Conservation (phyloP, 1,139 yeast genomes). For the Hanseniaspora sp. region DNA sequence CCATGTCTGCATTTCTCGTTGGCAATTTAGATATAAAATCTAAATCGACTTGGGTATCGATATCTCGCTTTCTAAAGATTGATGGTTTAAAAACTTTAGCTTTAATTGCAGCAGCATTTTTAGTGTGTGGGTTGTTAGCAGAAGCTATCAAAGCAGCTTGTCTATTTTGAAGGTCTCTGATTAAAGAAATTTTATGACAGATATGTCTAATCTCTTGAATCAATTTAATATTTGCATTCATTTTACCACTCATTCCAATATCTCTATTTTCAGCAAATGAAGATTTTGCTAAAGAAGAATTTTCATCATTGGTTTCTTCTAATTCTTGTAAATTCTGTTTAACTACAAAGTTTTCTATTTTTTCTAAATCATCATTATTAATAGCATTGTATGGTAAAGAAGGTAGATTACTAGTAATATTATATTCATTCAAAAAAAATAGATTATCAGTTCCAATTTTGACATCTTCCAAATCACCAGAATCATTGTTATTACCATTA, state of each 20-base stretch:
- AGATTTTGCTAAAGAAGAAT: conserved; percentile 19
- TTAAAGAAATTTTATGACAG: conserved; percentile 78
- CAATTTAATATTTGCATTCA: conserved; percentile 56
- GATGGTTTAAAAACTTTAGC: conserved; percentile 15
- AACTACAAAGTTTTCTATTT: conserved; percentile 40
- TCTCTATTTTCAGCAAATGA: conserved; percentile 33
- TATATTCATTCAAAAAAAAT: conserved; percentile 68
- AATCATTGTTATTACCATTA: conserved; percentile 13
- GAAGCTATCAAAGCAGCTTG: conserved; percentile 14
- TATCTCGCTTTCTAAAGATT: conserved; percentile 20
- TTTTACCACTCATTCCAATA: conserved; percentile 50
- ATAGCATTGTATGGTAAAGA: conserved; percentile 47
- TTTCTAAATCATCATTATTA: conserved; percentile 38
- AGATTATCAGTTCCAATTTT: conserved; percentile 29
- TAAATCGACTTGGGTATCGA: conserved; percentile 55
- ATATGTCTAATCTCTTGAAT: conserved; percentile 82
- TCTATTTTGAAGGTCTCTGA: conserved; percentile 65
- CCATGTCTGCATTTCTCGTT: conserved; percentile 47
- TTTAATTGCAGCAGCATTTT: conserved; percentile 5
- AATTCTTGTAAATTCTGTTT: conserved; percentile 31
- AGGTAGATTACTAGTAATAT: conserved; percentile 71
- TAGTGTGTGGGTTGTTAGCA: conserved; percentile 15
- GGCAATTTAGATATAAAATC: conserved; percentile 66
- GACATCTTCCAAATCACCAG: conserved; percentile 20
- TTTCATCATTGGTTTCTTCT: neutral